A percentile compares a stretch with the other conserved stretches of the same genome.
Conservation (phyloP, 129 eudicot species). For the Dittrichia graveolens region DNA sequence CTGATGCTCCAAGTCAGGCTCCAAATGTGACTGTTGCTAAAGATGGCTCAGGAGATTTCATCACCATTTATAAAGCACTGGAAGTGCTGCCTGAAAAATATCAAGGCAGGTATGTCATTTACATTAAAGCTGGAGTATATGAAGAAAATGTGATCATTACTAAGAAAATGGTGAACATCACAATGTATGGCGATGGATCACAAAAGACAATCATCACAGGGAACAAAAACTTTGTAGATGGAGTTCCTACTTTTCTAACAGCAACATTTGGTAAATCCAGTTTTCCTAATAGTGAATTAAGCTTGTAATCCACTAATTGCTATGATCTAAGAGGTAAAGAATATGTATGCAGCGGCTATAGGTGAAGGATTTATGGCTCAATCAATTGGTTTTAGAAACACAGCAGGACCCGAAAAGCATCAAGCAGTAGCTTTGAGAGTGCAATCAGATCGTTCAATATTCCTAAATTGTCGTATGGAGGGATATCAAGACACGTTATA, state of each 20-base stretch:
- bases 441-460: conserved; percentile 64
- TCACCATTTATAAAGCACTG: conserved; percentile 51
- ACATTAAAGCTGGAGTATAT: conserved; percentile 62
- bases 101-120: conserved; percentile 59
- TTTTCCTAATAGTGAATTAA: neutral
- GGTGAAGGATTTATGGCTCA: conserved; percentile 77
- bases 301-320: neutral
- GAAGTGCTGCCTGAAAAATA: conserved; percentile 44
- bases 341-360: conserved; percentile 50
- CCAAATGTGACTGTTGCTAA: conserved; percentile 66
- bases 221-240: conserved; percentile 63
- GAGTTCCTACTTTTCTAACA: conserved; percentile 64
- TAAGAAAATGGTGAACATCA: conserved; percentile 64
- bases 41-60: conserved; percentile 69
- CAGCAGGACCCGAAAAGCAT: conserved; percentile 82
- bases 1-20: conserved; percentile 9
- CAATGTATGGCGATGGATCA: conserved; percentile 81
- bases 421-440: conserved; percentile 84
- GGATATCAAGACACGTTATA: conserved; percentile 70
- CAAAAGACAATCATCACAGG: conserved; percentile 70
- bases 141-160: conserved; percentile 67
- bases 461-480: conserved; percentile 75
- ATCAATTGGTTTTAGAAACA: conserved; percentile 65
- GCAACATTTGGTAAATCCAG: conserved; percentile 71
- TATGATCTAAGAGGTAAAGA: conserved; percentile 10